A percentile compares a stretch with the other conserved stretches of the same genome.
These are phyloP conservation scores for Tetrahymena borealis DNA, from an alignment of 73 alveolate genomes.

Conservation along the genomic window DNA sequence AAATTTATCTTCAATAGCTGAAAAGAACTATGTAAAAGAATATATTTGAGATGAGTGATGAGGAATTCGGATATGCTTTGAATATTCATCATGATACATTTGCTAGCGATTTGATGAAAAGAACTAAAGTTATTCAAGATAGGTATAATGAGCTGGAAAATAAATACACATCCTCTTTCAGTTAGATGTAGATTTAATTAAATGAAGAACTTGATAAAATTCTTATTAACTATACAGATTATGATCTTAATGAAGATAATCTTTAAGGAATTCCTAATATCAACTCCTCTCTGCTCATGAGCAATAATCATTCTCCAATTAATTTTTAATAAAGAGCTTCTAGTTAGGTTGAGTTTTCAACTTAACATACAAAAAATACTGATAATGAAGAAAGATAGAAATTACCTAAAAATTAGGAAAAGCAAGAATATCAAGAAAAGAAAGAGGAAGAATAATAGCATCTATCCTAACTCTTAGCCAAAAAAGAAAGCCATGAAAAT, in stretches of 20 bases:
- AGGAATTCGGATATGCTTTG: not conserved
- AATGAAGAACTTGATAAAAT: not conserved
- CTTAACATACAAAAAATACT: not conserved
- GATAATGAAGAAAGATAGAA: not conserved
- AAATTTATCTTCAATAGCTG: not conserved
- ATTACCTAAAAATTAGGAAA: not conserved
- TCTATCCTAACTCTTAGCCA: not conserved
- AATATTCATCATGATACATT: not conserved
- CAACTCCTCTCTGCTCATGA: not conserved
- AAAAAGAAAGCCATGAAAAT: not conserved
- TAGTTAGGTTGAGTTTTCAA: not conserved
- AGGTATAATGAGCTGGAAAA: not conserved
- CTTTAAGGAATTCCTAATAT: not conserved
- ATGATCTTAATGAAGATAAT: not conserved
- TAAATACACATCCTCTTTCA: not conserved
- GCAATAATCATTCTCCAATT: not conserved
- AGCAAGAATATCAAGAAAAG: not conserved
- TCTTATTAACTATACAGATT: not conserved
- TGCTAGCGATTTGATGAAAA: not conserved
- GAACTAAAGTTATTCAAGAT: not conserved
- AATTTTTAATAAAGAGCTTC: not conserved
- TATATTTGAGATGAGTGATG: not conserved
- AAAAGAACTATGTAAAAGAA: not conserved
- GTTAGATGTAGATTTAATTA: not conserved
- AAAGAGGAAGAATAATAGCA: not conserved